Evolutionary conservation across 352 stramenopile genomes (phyloP).

Genomic region (Globisporangium spiculum): DNA sequence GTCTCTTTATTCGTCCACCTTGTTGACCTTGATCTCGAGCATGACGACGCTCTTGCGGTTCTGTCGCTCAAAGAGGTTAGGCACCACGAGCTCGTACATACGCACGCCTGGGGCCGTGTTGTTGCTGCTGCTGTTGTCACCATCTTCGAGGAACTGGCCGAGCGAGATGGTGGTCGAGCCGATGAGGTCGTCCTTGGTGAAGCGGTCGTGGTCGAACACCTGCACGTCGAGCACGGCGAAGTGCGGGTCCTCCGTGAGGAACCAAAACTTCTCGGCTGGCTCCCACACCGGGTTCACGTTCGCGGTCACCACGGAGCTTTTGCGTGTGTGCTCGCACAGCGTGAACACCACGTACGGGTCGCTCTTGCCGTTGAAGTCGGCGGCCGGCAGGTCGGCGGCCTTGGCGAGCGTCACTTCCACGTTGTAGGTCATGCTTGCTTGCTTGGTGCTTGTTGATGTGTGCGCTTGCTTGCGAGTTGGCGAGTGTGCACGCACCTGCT

Average conservation of each 20-base stretch:
- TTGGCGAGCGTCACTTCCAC: conserved; percentile 74
- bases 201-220: conserved; percentile 70
- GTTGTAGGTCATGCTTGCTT: conserved; percentile 36
- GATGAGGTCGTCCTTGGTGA: conserved; percentile 80
- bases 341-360: conserved; percentile 83
- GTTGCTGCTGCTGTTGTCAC: conserved; percentile 19
- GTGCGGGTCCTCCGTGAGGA: conserved; percentile 56
- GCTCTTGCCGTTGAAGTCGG: conserved; percentile 84
- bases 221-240: conserved; percentile 58
- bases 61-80: conserved; percentile 47
- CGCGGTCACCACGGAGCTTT: conserved; percentile 56
- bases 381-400: conserved; percentile 59
- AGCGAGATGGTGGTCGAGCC: conserved; percentile 55
- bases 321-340: conserved; percentile 57
- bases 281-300: conserved; percentile 72
- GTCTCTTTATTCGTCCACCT: conserved; percentile 39
- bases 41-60: conserved; percentile 70
- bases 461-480: conserved; percentile 9
- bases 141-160: conserved; percentile 40
- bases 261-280: conserved; percentile 61
- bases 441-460: background rate
- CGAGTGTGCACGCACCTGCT: conserved; percentile 1
- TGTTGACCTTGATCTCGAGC: conserved; percentile 71
- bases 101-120: conserved; percentile 26
- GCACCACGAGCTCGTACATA: conserved; percentile 65